Conservation (phyloP, 495 filamentous ascomycete species). For the Darksidea phi region DNA sequence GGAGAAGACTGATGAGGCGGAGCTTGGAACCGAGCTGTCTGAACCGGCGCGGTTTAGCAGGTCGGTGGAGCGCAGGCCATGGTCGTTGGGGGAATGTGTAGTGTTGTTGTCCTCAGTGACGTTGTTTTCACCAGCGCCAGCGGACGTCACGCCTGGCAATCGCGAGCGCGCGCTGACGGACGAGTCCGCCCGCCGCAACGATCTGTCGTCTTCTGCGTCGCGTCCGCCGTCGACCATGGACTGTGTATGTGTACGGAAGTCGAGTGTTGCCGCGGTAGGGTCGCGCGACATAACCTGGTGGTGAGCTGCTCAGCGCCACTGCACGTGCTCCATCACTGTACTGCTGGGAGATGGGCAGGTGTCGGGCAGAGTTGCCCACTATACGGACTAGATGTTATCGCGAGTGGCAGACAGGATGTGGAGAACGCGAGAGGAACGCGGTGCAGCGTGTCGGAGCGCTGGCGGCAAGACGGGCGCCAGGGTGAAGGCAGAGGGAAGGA, state of each 20-base stretch:
- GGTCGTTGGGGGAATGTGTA: slow-evolving; percentile 39
- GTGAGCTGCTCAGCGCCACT: slow-evolving; percentile 24
- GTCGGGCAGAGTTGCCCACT: background rate
- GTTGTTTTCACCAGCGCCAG: slow-evolving; percentile 9
- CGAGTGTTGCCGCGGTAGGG: slow-evolving; percentile 18
- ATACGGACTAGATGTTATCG: slow-evolving; percentile 9
- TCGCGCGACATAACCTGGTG: slow-evolving; percentile 43
- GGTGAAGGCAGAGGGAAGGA: slow-evolving; percentile 1
- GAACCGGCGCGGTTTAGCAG: slow-evolving; percentile 64
- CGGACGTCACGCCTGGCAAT: slow-evolving; percentile 6
- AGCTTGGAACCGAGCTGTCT: slow-evolving; percentile 64
- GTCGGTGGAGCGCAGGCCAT: slow-evolving; percentile 61
- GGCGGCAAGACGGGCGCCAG: background rate
- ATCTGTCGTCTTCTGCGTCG: slow-evolving; percentile 40
- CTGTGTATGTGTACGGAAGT: slow-evolving; percentile 79
- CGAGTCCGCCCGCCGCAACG: slow-evolving; percentile 25
- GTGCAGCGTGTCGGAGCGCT: slow-evolving; percentile 12
- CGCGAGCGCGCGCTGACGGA: slow-evolving; percentile 27
- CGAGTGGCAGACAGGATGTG: slow-evolving; percentile 4
- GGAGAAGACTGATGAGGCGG: slow-evolving; percentile 60
- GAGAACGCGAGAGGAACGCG: slow-evolving; percentile 16
- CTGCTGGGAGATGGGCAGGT: slow-evolving; percentile 4
- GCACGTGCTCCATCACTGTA: slow-evolving; percentile 26
- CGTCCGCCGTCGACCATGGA: slow-evolving; percentile 60
- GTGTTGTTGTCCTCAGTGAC: slow-evolving; percentile 31